phyloP scores from a whole-genome alignment of 495 filamentous ascomycete species.

The Rhizodiscina lignyota region DNA sequence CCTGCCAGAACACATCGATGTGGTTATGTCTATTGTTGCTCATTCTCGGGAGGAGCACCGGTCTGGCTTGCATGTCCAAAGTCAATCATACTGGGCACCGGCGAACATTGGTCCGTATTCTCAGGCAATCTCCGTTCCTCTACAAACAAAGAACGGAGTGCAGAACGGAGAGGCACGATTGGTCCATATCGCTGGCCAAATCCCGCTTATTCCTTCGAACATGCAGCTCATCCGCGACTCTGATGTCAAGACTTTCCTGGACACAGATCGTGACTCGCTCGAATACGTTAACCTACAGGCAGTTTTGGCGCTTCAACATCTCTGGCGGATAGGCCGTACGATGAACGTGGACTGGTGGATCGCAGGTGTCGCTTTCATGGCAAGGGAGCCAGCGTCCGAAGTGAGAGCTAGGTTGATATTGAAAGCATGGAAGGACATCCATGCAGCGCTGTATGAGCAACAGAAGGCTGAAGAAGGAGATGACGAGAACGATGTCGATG shows the following conservation, averaged over 20 bases:
- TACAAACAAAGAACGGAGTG: slow-evolving; percentile 9
- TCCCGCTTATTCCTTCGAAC: slow-evolving; percentile 66
- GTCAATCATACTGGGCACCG: slow-evolving; percentile 89
- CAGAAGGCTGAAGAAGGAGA: slow-evolving; percentile 10
- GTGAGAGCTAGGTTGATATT: no score
- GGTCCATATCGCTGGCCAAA: slow-evolving; percentile 70
- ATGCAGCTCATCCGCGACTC: slow-evolving; percentile 41
- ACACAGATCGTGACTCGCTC: neutral
- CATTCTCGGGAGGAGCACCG: slow-evolving; percentile 18
- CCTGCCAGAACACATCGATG: slow-evolving; percentile 36
- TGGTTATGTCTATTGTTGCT: slow-evolving; percentile 43
- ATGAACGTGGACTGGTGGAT: slow-evolving; percentile 59
- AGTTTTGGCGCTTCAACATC: slow-evolving; percentile 66
- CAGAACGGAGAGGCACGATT: slow-evolving; percentile 9
- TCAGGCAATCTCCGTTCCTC: slow-evolving; percentile 57
- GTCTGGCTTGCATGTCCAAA: slow-evolving; percentile 72
- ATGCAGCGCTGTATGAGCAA: slow-evolving; percentile 14
- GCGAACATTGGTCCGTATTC: slow-evolving; percentile 97
- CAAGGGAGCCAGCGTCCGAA: neutral
- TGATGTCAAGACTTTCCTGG: neutral
- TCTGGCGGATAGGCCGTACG: slow-evolving; percentile 65
- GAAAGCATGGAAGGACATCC: slow-evolving; percentile 38
- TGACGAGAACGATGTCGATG: slow-evolving; percentile 36
- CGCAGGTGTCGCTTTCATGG: slow-evolving; percentile 55
- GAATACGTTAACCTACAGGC: slow-evolving; percentile 20